Percentiles rank a stretch among this genome's conserved stretches.
phyloP scores from a whole-genome alignment of 1,284 basidiomycete species.

The Heterobasidion annosum region DNA sequence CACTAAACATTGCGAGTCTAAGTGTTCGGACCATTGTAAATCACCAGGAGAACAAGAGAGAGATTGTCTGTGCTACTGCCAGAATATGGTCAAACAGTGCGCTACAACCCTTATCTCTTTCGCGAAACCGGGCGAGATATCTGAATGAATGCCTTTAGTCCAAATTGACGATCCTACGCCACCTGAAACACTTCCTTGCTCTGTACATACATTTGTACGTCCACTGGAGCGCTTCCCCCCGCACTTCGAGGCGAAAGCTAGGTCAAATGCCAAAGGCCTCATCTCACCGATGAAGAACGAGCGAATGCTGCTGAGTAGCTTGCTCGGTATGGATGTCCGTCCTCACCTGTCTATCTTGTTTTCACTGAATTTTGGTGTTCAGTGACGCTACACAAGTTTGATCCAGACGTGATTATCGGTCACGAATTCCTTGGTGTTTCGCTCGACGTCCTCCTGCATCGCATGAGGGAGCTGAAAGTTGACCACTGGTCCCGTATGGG shows the following conservation, averaged over 20 bases:
- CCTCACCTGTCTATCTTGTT: not conserved
- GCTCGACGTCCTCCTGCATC: constrained; percentile 85
- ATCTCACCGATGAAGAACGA: constrained; percentile 81
- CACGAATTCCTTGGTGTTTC: constrained; percentile 93
- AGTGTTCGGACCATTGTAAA: constrained; percentile 91
- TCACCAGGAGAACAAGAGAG: constrained; percentile 88
- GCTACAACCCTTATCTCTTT: constrained; percentile 17
- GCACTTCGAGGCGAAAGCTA: constrained; percentile 70
- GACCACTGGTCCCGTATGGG: constrained; percentile 95
- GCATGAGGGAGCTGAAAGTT: constrained; percentile 84
- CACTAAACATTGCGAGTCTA: constrained; percentile 87
- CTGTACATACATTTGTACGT: constrained; percentile 85
- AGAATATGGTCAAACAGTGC: constrained; percentile 85
- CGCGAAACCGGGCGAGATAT: not conserved
- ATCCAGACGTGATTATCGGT: constrained; percentile 93
- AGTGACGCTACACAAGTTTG: constrained; percentile 81
- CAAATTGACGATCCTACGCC: constrained; percentile 86
- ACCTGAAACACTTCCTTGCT: constrained; percentile 78
- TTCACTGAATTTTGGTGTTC: not conserved
- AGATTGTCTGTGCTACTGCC: constrained; percentile 82
- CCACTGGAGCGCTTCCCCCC: constrained; percentile 88
- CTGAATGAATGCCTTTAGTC: constrained; percentile 32
- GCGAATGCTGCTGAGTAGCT: constrained; percentile 75
- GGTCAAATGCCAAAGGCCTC: constrained; percentile 54
- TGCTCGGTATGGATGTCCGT: constrained; percentile 46